These are phyloP conservation scores for Claviceps quebecensis DNA, from an alignment of 2,329 filamentous ascomycete genomes.

Conservation along the genomic window DNA sequence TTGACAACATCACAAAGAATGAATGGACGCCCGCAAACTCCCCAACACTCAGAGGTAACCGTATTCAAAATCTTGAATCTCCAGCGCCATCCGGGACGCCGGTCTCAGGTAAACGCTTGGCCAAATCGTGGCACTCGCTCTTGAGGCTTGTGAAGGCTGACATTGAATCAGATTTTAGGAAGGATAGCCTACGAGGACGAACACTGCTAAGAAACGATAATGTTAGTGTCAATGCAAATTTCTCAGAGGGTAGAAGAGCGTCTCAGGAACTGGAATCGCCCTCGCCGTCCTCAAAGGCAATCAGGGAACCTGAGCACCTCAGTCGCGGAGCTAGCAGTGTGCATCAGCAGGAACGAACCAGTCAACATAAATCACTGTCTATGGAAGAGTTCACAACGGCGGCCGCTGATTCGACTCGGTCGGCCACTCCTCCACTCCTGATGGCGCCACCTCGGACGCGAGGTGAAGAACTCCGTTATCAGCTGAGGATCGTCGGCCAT, in stretches of 20 bases:
- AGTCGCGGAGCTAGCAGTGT: background rate
- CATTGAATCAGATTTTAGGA: constrained; percentile 13
- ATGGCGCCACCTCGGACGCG: constrained; percentile 33
- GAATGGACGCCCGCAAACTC: constrained; percentile 21
- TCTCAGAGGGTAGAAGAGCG: constrained; percentile 11
- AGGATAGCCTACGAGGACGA: constrained; percentile 15
- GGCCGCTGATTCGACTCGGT: background rate
- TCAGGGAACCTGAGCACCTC: background rate
- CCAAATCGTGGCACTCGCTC: background rate
- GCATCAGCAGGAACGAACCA: background rate
- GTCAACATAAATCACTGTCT: background rate
- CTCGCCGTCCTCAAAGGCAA: constrained; percentile 1
- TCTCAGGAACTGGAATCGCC: constrained; percentile 10
- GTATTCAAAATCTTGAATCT: constrained; percentile 43
- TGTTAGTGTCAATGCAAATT: constrained; percentile 3
- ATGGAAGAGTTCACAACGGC: background rate
- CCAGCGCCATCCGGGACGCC: constrained; percentile 36
- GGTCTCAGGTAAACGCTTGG: constrained; percentile 22
- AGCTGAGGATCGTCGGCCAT: constrained; percentile 22
- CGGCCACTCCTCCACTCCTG: constrained; percentile 20
- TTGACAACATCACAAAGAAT: constrained; percentile 27
- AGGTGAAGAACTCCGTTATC: constrained; percentile 19
- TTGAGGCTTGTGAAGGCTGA: constrained; percentile 5
- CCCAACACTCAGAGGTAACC: constrained; percentile 27
- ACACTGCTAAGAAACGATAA: background rate